Evolutionary conservation across 2,329 filamentous ascomycete genomes (phyloP).

Genomic region (Stemphylium vesicarium): DNA sequence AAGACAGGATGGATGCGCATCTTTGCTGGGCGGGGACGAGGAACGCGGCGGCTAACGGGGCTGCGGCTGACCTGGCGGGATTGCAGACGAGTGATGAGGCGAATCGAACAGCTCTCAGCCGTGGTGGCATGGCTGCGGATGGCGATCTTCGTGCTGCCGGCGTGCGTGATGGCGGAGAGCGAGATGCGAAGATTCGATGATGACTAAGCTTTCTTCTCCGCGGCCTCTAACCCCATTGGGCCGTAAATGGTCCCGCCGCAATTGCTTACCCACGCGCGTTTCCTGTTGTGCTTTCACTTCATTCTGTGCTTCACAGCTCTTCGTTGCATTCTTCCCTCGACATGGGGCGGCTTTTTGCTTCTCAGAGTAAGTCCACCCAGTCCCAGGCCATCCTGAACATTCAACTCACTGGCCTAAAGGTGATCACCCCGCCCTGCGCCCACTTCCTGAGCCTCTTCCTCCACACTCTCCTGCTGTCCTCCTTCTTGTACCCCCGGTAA

Average conservation of each 20-base stretch:
- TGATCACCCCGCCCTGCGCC: too few species aligned
- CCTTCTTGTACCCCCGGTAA: too few species aligned
- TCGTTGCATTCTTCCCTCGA: too few species aligned
- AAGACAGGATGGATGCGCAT: conserved; percentile 78
- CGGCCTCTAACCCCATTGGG: conserved; percentile 9
- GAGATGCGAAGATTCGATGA: conserved; percentile 10
- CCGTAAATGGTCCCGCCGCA: not conserved
- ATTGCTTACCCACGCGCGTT: too few species aligned
- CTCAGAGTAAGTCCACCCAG: too few species aligned
- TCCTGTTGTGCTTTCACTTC: too few species aligned
- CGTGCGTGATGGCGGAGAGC: conserved; percentile 3
- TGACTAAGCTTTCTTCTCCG: conserved; percentile 13
- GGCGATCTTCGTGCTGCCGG: not conserved
- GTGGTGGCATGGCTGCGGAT: conserved; percentile 43
- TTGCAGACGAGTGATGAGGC: conserved; percentile 32
- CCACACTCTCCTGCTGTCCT: too few species aligned
- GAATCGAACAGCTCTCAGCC: conserved; percentile 40
- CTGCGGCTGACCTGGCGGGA: conserved; percentile 12
- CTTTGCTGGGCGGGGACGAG: conserved; percentile 58
- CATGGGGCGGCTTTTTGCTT: too few species aligned
- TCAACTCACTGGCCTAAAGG: too few species aligned
- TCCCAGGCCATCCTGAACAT: too few species aligned
- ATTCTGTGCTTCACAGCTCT: too few species aligned
- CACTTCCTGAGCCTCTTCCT: too few species aligned
- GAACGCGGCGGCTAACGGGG: conserved; percentile 29